Evolutionary conservation across 2,329 filamentous ascomycete species (phyloP).

Genomic region (Mycogone perniciosa): DNA sequence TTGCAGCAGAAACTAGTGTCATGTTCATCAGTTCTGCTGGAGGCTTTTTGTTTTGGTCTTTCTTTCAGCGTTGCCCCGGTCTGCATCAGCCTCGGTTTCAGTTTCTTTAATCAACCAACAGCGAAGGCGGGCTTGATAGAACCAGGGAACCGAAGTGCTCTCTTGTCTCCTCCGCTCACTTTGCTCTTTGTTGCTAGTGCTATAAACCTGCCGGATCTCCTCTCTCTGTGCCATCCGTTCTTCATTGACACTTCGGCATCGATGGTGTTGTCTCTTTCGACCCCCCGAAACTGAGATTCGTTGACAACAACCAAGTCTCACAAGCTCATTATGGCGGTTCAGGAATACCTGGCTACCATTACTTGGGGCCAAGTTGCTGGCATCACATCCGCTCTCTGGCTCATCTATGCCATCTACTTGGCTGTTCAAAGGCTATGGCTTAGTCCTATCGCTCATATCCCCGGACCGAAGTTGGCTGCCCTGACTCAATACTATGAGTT

Average conservation of each 20-base stretch:
- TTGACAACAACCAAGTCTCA: neutral
- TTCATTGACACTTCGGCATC: no score
- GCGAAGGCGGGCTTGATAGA: neutral
- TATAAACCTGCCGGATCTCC: neutral
- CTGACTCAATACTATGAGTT: slow-evolving; percentile 35
- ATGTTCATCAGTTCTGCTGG: neutral
- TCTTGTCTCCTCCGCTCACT: neutral
- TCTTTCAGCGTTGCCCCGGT: neutral
- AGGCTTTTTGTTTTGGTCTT: neutral
- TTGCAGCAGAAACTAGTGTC: neutral
- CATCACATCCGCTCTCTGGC: slow-evolving; percentile 18
- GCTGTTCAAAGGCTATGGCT: slow-evolving; percentile 29
- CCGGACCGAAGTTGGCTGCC: slow-evolving; percentile 34
- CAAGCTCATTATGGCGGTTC: neutral
- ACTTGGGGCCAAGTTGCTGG: neutral
- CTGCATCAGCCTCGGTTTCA: neutral
- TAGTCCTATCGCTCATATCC: slow-evolving; percentile 33
- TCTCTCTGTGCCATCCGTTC: neutral
- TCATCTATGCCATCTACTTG: slow-evolving; percentile 24
- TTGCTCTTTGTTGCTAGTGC: neutral
- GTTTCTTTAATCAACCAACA: neutral
- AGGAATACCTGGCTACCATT: neutral
- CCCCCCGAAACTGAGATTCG: neutral
- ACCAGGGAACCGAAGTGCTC: no score
- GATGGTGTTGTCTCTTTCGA: no score